Conservation (phyloP, 2,329 filamentous ascomycete species). For the Aspergillus spinulosporus region DNA sequence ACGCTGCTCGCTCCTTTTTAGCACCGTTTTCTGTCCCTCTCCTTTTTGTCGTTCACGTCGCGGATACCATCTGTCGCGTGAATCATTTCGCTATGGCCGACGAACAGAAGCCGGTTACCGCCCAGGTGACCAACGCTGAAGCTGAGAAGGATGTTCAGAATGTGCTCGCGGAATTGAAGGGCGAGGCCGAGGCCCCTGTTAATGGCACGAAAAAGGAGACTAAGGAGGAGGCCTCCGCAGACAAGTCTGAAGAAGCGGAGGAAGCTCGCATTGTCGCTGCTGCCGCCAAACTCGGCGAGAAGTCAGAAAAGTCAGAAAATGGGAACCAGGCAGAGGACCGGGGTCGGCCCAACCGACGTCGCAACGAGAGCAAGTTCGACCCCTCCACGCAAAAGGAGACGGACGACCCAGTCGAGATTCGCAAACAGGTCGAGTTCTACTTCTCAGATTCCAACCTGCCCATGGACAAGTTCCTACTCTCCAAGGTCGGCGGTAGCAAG, state of each 20-base stretch:
- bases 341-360: conserved; percentile 28
- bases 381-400: conserved; percentile 67
- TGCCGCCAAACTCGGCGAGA: conserved; percentile 39
- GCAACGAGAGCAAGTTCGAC: conserved; percentile 69
- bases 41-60: background rate
- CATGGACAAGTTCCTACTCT: conserved; percentile 83
- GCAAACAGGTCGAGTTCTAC: conserved; percentile 94
- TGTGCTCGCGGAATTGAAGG: conserved; percentile 48
- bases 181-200: conserved; percentile 25
- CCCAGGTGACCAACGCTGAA: conserved; percentile 41
- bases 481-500: conserved; percentile 73
- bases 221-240: conserved; percentile 25
- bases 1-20: background rate
- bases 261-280: conserved; percentile 42
- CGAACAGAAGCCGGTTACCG: conserved; percentile 36
- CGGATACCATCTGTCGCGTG: conserved; percentile 5
- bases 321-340: conserved; percentile 23
- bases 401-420: conserved; percentile 76
- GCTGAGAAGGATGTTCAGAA: conserved; percentile 50
- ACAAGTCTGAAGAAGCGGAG: conserved; percentile 26
- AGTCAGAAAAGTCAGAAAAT: conserved; percentile 39
- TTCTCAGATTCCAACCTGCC: conserved; percentile 90
- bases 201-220: conserved; percentile 20
- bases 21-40: background rate
- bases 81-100: conserved; percentile 34